Evolutionary conservation across 2,329 filamentous ascomycete genomes (phyloP).

Genomic region (Hymenoscyphus albidus): DNA sequence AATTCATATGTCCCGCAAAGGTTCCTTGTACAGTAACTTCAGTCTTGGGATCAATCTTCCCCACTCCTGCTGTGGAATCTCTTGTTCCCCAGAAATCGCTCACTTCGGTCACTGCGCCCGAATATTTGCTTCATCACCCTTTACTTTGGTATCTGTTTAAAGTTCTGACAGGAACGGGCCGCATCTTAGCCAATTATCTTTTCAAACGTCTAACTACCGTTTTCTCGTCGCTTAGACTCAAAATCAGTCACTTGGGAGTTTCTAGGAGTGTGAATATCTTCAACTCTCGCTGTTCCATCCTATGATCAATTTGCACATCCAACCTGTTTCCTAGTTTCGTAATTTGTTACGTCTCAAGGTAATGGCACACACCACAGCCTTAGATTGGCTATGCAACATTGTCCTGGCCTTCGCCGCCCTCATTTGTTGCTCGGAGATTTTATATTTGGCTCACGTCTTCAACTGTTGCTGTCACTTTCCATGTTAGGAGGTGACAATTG

Average conservation of each 20-base stretch:
- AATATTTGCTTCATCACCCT: slow-evolving; percentile 47
- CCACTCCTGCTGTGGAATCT: slow-evolving; percentile 57
- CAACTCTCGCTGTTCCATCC: background rate
- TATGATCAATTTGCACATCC: background rate
- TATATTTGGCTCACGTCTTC: background rate
- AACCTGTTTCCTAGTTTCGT: background rate
- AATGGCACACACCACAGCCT: background rate
- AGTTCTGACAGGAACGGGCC: slow-evolving; percentile 1
- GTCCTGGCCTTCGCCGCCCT: background rate
- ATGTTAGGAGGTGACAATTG: background rate
- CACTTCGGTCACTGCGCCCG: slow-evolving; percentile 59
- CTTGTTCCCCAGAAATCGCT: slow-evolving; percentile 63
- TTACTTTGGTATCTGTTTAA: slow-evolving; percentile 6
- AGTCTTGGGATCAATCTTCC: slow-evolving; percentile 50
- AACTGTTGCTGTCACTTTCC: background rate
- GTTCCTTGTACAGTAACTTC: slow-evolving; percentile 54
- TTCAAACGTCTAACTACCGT: background rate
- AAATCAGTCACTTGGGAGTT: background rate
- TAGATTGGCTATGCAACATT: background rate
- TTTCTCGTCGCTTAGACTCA: background rate
- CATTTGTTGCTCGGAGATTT: background rate
- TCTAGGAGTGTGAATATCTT: background rate
- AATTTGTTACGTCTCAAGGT: background rate
- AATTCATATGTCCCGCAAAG: slow-evolving; percentile 61
- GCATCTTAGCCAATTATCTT: background rate